Conservation (phyloP, 164 flowering plant species). For the Sextonia rubra region DNA sequence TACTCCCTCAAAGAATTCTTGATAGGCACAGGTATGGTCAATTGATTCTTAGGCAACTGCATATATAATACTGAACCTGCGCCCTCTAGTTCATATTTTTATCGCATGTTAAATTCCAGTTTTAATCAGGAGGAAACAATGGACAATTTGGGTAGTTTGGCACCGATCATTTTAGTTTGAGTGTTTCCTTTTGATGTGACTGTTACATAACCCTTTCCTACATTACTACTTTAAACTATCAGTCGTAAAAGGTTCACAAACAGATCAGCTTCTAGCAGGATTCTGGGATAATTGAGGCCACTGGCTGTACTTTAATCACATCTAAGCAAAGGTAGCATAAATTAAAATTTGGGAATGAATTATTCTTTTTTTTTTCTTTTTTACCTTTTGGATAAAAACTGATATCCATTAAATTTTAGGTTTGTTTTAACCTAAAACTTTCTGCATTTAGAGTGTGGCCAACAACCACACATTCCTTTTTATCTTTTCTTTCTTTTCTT, state of each 20-base stretch:
- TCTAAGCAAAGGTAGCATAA: background rate
- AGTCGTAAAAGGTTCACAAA: background rate
- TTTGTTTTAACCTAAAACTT: too few relatives aligned
- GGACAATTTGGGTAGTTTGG: background rate
- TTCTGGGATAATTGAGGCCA: background rate
- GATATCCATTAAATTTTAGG: too few relatives aligned
- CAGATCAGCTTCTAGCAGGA: background rate
- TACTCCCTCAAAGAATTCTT: slow-evolving; percentile 70
- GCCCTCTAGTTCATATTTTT: background rate
- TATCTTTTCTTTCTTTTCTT: too few relatives aligned
- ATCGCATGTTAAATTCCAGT: too few relatives aligned
- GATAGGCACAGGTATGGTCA: slow-evolving; percentile 44
- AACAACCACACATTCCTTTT: too few relatives aligned
- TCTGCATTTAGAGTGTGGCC: too few relatives aligned
- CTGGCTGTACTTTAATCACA: background rate
- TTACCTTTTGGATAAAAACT: too few relatives aligned
- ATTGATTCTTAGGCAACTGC: background rate
- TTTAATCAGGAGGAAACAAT: background rate
- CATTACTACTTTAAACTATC: background rate
- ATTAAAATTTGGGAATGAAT: background rate
- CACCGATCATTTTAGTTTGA: background rate
- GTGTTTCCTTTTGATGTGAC: too few relatives aligned
- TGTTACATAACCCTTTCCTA: background rate
- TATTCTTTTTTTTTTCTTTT: too few relatives aligned
- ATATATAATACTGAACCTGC: background rate